Base-by-base conservation (phyloP, 139 green algal species). In the Nannochloris sp. region DNA sequence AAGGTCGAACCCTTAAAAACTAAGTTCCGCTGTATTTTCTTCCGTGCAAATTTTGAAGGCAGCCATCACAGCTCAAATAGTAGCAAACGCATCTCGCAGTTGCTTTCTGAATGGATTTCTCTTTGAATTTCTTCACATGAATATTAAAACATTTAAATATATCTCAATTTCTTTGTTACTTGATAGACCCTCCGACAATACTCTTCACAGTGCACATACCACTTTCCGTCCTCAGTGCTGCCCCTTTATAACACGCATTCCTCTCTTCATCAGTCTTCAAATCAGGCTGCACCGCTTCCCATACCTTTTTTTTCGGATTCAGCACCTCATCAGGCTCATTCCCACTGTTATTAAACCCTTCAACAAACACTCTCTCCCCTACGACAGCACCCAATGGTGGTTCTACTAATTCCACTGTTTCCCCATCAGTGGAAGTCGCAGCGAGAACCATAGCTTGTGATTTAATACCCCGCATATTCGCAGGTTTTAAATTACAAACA, bases 401-500 rank as follows among this genome's bases (percentile, higher is more conserved):
- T 44, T 86, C 78, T 12, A 96, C 74, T 45, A 96, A 73, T 76
- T 97, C 91, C 19, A 96, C 85, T 69, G 77, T 79, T 6, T 27
- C 51, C 25, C 74, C 79, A 31, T 92, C 88, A 24, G 65, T 23
- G 23, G 79, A 74, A 1, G 79, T 90, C 7, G 87, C 92, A 27
- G 74, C 79, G 32, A 98, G 79, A 31, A 98, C 89, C 92, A 98
- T 98, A 34, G 84, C 92, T 25, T 94, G 75, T 23, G 64, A 84
- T 67, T 86, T 81, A 19, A 96, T 70, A 14, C 88, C 90, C 3
- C 89, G 74, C 92, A 98, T 96, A 44, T 88, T 90, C 14, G 83
- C 88, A 1, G 92, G 86, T 78, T 98, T 97, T 24, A 98, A 75
- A 83, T 98, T 98, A 76, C 76, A 85, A 38, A 98, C 76, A 9